Evolutionary conservation across 805 yeast species (phyloP).

Genomic region (Priceomyces fermenticarens): DNA sequence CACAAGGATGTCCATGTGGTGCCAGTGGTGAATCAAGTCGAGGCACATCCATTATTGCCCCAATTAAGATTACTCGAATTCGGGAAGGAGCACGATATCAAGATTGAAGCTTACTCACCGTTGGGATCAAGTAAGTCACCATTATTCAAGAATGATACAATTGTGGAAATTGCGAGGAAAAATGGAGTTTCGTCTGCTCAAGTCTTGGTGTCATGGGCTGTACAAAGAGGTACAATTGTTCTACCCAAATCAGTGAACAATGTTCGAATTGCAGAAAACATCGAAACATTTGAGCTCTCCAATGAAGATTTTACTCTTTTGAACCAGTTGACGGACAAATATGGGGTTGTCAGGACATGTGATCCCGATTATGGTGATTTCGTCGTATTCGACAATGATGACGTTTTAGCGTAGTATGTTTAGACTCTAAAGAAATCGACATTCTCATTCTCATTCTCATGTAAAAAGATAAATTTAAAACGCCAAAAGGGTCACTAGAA

Average conservation of each 20-base stretch:
- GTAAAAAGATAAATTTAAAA: no score
- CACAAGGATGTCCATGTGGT: constrained; percentile 44
- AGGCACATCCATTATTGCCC: constrained; percentile 50
- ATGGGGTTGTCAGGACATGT: constrained; percentile 31
- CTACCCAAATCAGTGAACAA: constrained; percentile 33
- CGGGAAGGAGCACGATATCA: constrained; percentile 25
- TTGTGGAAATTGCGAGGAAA: constrained; percentile 44
- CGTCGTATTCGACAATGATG: constrained; percentile 21
- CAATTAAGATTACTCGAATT: constrained; percentile 55
- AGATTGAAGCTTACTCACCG: constrained; percentile 74
- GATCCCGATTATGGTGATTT: constrained; percentile 36
- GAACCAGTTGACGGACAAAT: constrained; percentile 18
- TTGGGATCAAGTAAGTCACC: constrained; percentile 62
- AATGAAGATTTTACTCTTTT: constrained; percentile 35
- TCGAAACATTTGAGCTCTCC: constrained; percentile 27
- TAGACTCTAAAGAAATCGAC: no score
- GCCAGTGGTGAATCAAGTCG: constrained; percentile 76
- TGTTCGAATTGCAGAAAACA: constrained; percentile 28
- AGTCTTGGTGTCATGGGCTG: constrained; percentile 56
- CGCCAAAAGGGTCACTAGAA: no score
- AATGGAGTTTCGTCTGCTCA: constrained; percentile 46
- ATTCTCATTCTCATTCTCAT: no score
- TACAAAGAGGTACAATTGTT: constrained; percentile 53
- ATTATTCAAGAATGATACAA: constrained; percentile 41
- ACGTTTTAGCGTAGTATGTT: background rate